These are phyloP conservation scores for Willaertia magna DNA, from an alignment of 208 protist species.

Conservation along the genomic window DNA sequence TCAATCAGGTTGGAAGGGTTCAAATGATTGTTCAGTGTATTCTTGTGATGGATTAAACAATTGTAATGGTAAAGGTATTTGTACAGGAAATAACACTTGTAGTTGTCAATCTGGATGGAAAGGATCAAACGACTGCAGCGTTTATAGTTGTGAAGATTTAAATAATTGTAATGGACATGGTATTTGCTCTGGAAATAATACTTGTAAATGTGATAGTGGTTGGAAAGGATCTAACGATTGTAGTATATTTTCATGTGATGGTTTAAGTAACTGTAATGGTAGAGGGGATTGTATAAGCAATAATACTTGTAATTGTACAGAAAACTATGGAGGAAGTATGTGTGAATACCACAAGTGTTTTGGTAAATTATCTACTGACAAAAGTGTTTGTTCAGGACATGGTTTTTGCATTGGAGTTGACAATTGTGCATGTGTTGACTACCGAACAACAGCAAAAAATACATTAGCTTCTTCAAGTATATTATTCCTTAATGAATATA, in stretches of 20 bases:
- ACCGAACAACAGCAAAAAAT: not conserved
- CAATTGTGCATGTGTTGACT: not conserved
- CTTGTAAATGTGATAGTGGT: too few species aligned
- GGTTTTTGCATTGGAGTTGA: not conserved
- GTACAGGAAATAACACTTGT: not conserved
- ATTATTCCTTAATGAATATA: too few species aligned
- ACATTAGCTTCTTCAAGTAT: too few species aligned
- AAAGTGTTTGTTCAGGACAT: not conserved
- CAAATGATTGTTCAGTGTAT: not conserved
- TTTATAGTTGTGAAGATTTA: not conserved
- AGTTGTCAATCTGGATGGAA: not conserved
- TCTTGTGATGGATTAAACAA: not conserved
- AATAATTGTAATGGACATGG: too few species aligned
- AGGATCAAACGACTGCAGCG: not conserved
- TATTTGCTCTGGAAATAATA: too few species aligned
- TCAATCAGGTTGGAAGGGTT: not conserved
- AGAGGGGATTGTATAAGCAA: too few species aligned
- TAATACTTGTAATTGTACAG: too few species aligned
- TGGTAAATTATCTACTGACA: not conserved
- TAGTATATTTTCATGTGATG: too few species aligned
- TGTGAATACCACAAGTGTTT: not conserved
- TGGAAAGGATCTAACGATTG: too few species aligned
- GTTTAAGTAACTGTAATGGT: too few species aligned
- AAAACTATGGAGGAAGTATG: too few species aligned
- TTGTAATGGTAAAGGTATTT: not conserved